These are phyloP conservation scores for Avena insularis DNA, from an alignment of 176 grass and related monocot species.

Conservation along the genomic window DNA sequence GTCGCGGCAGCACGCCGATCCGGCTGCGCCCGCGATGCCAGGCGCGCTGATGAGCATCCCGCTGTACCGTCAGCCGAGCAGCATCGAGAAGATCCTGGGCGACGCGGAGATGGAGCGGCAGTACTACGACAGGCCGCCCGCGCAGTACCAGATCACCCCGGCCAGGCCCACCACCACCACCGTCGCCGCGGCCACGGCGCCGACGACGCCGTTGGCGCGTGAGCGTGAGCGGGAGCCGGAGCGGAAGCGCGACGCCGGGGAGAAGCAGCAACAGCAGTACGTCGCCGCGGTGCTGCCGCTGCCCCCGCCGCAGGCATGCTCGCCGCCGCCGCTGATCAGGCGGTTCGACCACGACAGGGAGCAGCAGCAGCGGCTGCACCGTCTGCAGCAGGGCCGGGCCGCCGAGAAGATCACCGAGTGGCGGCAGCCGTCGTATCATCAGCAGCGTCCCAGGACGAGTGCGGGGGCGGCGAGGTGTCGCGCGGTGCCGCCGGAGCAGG, in stretches of 20 bases:
- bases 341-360: conserved; percentile 61
- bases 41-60: conserved; percentile 73
- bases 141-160: conserved; percentile 57
- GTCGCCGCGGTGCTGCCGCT: conserved; percentile 47
- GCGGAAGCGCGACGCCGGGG: neutral
- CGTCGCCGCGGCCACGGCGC: conserved; percentile 8
- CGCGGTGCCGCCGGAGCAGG: conserved; percentile 46
- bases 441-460: conserved; percentile 7
- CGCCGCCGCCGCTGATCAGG: conserved; percentile 58
- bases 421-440: conserved; percentile 29
- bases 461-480: conserved; percentile 30
- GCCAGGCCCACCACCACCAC: conserved; percentile 36
- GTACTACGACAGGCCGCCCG: conserved; percentile 49
- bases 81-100: conserved; percentile 95
- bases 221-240: conserved; percentile 21
- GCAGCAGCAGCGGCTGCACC: conserved; percentile 56
- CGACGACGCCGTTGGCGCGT: neutral
- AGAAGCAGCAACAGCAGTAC: neutral
- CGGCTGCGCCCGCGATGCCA: conserved; percentile 28
- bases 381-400: conserved; percentile 40
- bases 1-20: conserved; percentile 49
- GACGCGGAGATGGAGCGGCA: conserved; percentile 77
- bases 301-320: conserved; percentile 46
- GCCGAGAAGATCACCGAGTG: conserved; percentile 49
- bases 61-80: conserved; percentile 90